Percentiles rank a stretch among this genome's conserved stretches.
Conservation (phyloP, 257 asterid genomes). For the Solanum virginianum region DNA sequence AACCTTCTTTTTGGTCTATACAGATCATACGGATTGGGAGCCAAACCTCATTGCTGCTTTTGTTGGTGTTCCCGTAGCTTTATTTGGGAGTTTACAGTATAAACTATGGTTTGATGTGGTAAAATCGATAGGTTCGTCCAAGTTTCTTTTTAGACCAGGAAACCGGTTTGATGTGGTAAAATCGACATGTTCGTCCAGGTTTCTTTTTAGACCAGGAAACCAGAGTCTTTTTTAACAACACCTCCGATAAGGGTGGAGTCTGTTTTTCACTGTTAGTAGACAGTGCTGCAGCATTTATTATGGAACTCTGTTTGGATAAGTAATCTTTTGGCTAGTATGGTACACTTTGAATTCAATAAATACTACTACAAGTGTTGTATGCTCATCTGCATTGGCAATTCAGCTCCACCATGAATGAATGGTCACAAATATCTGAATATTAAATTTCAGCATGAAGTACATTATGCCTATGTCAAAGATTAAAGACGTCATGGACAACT, state of each 20-base stretch:
- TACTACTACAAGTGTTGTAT: too few relatives aligned
- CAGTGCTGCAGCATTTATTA: background rate
- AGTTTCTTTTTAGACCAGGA: background rate
- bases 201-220: background rate
- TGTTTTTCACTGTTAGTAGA: background rate
- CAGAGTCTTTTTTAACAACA: background rate
- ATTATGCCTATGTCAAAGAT: too few relatives aligned
- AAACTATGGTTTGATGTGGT: background rate
- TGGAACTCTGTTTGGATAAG: too few relatives aligned
- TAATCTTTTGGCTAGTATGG: too few relatives aligned
- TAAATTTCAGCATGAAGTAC: too few relatives aligned
- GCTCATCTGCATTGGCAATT: too few relatives aligned
- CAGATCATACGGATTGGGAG: background rate
- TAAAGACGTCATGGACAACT: too few relatives aligned
- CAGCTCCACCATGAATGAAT: too few relatives aligned
- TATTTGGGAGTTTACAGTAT: background rate
- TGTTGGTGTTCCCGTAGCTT: background rate
- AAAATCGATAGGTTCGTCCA: background rate
- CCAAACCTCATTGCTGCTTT: background rate
- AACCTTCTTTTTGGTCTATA: slow-evolving; percentile 3
- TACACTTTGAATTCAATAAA: too few relatives aligned
- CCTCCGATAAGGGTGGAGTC: background rate
- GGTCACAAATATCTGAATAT: too few relatives aligned
- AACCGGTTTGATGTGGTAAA: background rate
- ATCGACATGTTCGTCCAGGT: background rate